Evolutionary conservation across 495 filamentous ascomycete species (phyloP), one percentile per base, ranked within the genome.

Genomic region (Annulohypoxylon maeteangense): DNA sequence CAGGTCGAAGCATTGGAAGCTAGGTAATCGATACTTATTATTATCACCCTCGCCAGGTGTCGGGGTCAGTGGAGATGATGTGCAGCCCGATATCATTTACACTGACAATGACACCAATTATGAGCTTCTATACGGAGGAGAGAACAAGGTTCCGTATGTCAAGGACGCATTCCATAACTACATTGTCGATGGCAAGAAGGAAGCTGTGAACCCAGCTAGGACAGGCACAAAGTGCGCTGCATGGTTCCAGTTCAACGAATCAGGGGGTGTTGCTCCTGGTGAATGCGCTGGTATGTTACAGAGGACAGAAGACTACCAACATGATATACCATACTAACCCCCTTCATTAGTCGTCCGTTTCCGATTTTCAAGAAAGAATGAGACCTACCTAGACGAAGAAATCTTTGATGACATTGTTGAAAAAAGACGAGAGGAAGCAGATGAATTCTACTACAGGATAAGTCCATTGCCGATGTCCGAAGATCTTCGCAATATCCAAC

Each of bases 71-170:
- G 89, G 92, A 29, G 86, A 92, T 31, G 95, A 98, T 81, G 87
- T 98, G 22, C 82, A 93, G 71, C 95, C 95, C 23, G 79, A 90
- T 67, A 79, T 97, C 70, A 81, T 98, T 23, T 98, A 97, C 82
- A 97, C 95, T 1, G 95, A 97, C 60, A 98, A 98, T 70, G 95
- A 98, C 68, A 95, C 91, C 55, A 98, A 98, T 77, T 90, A 87
- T 74, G 83, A 93, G 66, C 78, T 81, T 1, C 87, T 98, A 0
- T 97, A 94, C 80, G 86, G 81, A 7, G 89, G 88, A 12, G 83
- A 92, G 78, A 98, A 98, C 77, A 83, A 87, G 60, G 86, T 90
- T 32, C 88, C 90, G 4, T 97, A 93, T 69, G 94, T 97, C 68
- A 98, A 98, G 80, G 95, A 98, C 81, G 95, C 92, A 4, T 97